Percentiles rank a stretch among this genome's conserved stretches.
Conservation (phyloP, 345 rosid species). For the Trapa incisa region DNA sequence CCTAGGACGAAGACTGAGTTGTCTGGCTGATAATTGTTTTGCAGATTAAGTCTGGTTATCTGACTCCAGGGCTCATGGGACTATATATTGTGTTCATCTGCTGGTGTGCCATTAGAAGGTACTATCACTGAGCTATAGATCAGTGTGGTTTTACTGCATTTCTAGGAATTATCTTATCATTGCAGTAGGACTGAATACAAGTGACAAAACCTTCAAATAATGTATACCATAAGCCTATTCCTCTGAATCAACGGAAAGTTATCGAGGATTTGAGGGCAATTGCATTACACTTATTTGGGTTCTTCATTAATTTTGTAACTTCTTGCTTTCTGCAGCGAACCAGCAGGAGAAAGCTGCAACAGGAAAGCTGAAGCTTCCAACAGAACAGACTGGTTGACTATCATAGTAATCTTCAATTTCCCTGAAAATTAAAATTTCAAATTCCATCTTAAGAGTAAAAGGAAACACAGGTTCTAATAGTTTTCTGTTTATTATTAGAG, state of each 20-base stretch:
- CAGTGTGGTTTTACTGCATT: background rate
- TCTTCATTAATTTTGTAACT: background rate
- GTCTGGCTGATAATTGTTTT: constrained; percentile 4
- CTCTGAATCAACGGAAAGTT: too few relatives aligned
- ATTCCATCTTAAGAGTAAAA: background rate
- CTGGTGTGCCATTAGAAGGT: constrained; percentile 97
- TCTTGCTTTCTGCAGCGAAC: constrained; percentile 49
- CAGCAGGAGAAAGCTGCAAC: constrained; percentile 80
- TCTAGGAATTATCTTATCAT: too few relatives aligned
- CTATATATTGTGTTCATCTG: constrained; percentile 81
- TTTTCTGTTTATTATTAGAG: constrained; percentile 34
- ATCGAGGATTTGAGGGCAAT: too few relatives aligned
- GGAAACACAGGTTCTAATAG: background rate
- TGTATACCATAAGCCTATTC: too few relatives aligned
- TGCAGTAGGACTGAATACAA: too few relatives aligned
- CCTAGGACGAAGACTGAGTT: background rate
- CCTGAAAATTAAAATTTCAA: background rate
- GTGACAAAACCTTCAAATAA: too few relatives aligned
- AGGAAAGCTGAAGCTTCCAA: constrained; percentile 69
- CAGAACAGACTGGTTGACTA: constrained; percentile 87
- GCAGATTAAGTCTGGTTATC: constrained; percentile 67
- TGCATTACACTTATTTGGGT: too few relatives aligned
- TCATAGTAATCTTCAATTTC: constrained; percentile 42
- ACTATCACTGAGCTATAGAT: constrained; percentile 2
- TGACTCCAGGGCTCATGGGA: constrained; percentile 95